Evolutionary conservation across 2,329 filamentous ascomycete genomes (phyloP).

Genomic region (Penicillium sp.): DNA sequence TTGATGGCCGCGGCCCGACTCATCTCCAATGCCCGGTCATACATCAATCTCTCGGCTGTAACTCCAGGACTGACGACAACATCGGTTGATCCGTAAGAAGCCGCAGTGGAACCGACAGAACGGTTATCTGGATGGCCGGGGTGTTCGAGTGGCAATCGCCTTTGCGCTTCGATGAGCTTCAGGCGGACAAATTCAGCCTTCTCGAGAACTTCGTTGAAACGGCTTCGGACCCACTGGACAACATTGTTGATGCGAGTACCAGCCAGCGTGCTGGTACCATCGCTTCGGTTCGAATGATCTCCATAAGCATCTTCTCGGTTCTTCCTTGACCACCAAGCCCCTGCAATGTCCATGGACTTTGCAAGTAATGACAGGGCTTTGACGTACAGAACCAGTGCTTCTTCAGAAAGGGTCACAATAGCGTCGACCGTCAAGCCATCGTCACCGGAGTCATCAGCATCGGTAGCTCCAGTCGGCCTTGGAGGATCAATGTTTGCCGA

Average conservation of each 20-base stretch:
- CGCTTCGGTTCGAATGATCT: constrained; percentile 46
- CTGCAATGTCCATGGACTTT: constrained; percentile 93
- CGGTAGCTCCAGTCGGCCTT: constrained; percentile 31
- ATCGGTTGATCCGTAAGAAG: constrained; percentile 66
- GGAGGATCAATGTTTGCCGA: constrained; percentile 50
- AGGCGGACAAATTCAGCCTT: constrained; percentile 93
- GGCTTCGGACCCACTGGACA: constrained; percentile 89
- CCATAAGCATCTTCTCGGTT: constrained; percentile 62
- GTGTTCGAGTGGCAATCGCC: constrained; percentile 77
- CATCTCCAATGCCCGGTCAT: constrained; percentile 96
- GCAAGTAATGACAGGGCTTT: constrained; percentile 88
- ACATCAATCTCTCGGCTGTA: constrained; percentile 96
- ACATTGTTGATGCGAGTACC: constrained; percentile 81
- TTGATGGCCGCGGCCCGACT: constrained; percentile 91
- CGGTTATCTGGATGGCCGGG: constrained; percentile 82
- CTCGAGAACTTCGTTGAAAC: constrained; percentile 96
- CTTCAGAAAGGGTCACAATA: constrained; percentile 82
- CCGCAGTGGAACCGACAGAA: constrained; percentile 56
- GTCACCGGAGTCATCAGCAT: constrained; percentile 56
- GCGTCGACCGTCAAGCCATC: constrained; percentile 82
- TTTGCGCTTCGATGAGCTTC: constrained; percentile 83
- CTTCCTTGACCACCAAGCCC: constrained; percentile 84
- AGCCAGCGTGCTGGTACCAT: constrained; percentile 52
- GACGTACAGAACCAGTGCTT: constrained; percentile 92
- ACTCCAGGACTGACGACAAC: constrained; percentile 84